A percentile compares a stretch with the other conserved stretches of the same genome.
phyloP scores from a whole-genome alignment of 768 basidiomycete species.

The Lentinula raphanica region DNA sequence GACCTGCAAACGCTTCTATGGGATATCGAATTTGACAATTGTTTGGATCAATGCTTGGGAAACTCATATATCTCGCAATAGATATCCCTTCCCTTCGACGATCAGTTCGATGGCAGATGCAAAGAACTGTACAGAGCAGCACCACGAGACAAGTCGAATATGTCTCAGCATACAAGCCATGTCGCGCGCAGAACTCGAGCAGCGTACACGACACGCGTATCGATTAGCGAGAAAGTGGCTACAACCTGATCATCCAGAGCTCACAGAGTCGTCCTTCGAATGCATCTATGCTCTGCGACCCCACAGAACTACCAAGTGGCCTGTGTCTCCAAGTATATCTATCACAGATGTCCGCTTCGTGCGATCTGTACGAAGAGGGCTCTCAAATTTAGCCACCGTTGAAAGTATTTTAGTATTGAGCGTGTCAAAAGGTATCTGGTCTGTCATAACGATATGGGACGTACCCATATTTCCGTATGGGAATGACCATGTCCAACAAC shows the following conservation, averaged over 20 bases:
- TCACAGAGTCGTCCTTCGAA: constrained; percentile 5
- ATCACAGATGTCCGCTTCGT: constrained; percentile 54
- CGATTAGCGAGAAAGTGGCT: constrained; percentile 48
- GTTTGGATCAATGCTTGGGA: constrained; percentile 53
- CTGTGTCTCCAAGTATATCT: constrained; percentile 32
- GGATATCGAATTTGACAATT: constrained; percentile 41
- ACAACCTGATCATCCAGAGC: background rate
- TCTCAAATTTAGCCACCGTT: constrained; percentile 20
- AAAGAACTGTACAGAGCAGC: background rate
- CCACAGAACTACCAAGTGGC: constrained; percentile 17
- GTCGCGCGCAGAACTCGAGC: constrained; percentile 39
- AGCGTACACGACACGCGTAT: constrained; percentile 37
- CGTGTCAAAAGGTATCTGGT: constrained; percentile 59
- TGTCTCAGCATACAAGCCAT: constrained; percentile 25
- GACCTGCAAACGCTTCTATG: constrained; percentile 46
- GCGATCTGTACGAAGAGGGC: constrained; percentile 11
- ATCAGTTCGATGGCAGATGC: background rate
- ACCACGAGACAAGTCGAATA: background rate
- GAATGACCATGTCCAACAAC: constrained; percentile 3
- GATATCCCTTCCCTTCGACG: constrained; percentile 45
- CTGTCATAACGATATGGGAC: constrained; percentile 51
- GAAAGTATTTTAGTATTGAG: constrained; percentile 38
- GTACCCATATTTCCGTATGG: constrained; percentile 15
- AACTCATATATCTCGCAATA: constrained; percentile 35
- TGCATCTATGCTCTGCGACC: constrained; percentile 8